Base-by-base conservation (phyloP, 305 asterid genomes). In the Ajuga reptans region DNA sequence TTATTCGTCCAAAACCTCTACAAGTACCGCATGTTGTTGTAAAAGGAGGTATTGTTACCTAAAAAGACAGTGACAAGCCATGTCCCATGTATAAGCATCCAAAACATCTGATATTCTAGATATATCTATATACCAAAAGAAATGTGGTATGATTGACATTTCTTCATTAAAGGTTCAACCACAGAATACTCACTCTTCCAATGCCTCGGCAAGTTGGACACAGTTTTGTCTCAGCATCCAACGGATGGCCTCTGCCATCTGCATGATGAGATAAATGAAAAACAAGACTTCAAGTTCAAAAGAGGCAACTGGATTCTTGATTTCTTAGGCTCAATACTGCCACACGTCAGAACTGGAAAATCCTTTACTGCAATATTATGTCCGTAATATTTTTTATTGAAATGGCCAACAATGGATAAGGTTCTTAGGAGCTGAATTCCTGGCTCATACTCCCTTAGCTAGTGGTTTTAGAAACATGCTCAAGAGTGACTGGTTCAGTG, bases 11-110 rank as follows among this genome's bases (percentile, higher is more conserved):
- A 69, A 75, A 77, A 74, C 98, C 98, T 81, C 75, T 88, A 74
- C 98, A 92, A 45, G 84, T 72, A 56, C 78, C 66, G 80, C 98
- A 92, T 14, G 85, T 82, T 77, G 95, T 85, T 24, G 84, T 78
- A 69, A 92, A 92, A 54, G 96, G 96, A 46, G 95, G 96, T 61
- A 89, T 71, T 41, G 94, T 80, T 64, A 89, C 87, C 98, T 91
- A 77, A 78, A 66, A 65, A 76, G 33, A 31, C 64, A 71, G 54
- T 43, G 31, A 61, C 64, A 17, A 57, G 15, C 56, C 21, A 68
- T 14, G 61, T n/a, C n/a, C 56, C 21, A 68, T 14, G 61, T n/a
- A 52, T 16, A 76, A 57, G 70, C 58, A 63, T 41, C 46, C 27
- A 52, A 14, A 67, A 9, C 8, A 61, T 54, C 45, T 37, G 41